Evolutionary conservation across 441 rosid genomes (phyloP).

Genomic region (Brassica balearica): DNA sequence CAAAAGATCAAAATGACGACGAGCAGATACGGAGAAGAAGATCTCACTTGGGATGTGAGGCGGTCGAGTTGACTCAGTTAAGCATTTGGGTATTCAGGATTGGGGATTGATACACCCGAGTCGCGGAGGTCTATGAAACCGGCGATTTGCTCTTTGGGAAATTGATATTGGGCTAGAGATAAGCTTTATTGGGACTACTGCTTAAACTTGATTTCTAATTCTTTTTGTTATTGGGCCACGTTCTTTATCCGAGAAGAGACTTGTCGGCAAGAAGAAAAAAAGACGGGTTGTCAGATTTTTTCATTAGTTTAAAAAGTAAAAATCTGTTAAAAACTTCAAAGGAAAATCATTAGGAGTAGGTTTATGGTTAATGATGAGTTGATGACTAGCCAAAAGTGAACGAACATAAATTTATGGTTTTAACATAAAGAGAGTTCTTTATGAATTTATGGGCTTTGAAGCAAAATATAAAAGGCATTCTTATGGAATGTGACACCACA

Average conservation of each 20-base stretch:
- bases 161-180: constrained; percentile 21
- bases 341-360: neutral
- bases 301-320: neutral
- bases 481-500: constrained; percentile 43
- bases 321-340: neutral
- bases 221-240: neutral
- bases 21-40: constrained; percentile 6
- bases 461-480: constrained; percentile 38
- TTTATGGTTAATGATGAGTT: constrained; percentile 22
- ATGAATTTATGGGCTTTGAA: constrained; percentile 12
- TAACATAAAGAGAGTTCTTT: neutral
- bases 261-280: neutral
- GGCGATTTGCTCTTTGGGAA: constrained; percentile 6
- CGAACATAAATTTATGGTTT: constrained; percentile 10
- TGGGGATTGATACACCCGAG: constrained; percentile 28
- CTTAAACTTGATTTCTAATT: neutral
- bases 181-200: constrained; percentile 17
- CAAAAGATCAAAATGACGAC: neutral
- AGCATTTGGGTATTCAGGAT: constrained; percentile 7
- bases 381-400: constrained; percentile 35
- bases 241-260: neutral
- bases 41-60: constrained; percentile 28
- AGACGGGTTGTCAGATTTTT: neutral
- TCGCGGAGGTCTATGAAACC: constrained; percentile 18
- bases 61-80: constrained; percentile 39